Percentiles rank a stretch among this genome's conserved stretches.
phyloP scores from a whole-genome alignment of 352 stramenopile species.

The Globisporangium takayamanum region DNA sequence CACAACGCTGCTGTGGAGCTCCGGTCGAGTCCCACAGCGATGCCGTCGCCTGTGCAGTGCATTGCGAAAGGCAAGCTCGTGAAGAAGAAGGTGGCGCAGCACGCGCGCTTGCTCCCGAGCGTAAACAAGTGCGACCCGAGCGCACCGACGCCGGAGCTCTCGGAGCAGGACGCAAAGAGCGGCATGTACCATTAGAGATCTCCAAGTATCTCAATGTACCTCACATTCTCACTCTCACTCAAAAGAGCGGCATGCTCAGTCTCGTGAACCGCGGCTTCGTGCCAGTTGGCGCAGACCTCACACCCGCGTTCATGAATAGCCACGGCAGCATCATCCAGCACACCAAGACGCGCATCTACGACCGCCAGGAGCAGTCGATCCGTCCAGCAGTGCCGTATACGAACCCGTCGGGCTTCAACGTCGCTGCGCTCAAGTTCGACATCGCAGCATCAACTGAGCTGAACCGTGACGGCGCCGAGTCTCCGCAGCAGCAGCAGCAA shows the following conservation, averaged over 20 bases:
- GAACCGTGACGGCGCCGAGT: constrained; percentile 5
- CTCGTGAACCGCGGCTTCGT: constrained; percentile 70
- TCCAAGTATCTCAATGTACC: too few species aligned
- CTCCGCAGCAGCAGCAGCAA: not conserved
- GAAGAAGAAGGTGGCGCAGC: constrained; percentile 53
- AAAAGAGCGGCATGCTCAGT: constrained; percentile 51
- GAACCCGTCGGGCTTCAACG: constrained; percentile 63
- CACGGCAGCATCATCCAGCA: constrained; percentile 51
- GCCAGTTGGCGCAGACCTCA: constrained; percentile 50
- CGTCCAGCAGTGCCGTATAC: constrained; percentile 37
- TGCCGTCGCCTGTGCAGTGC: constrained; percentile 15
- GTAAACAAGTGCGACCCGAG: constrained; percentile 63
- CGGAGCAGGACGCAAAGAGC: constrained; percentile 47
- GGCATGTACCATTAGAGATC: too few species aligned
- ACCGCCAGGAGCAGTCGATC: constrained; percentile 45
- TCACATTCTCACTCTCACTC: too few species aligned
- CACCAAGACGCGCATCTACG: constrained; percentile 39
- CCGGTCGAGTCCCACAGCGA: constrained; percentile 4
- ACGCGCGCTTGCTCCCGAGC: constrained; percentile 53
- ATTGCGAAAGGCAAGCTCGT: constrained; percentile 29
- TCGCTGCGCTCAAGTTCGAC: constrained; percentile 77
- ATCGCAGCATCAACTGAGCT: constrained; percentile 19
- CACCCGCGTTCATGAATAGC: constrained; percentile 50
- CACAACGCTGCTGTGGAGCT: constrained; percentile 31
- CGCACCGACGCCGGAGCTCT: constrained; percentile 42